Evolutionary conservation across 2,329 filamentous ascomycete species (phyloP), one percentile per base, ranked within the genome.

Genomic region (Stemphylium beticola): DNA sequence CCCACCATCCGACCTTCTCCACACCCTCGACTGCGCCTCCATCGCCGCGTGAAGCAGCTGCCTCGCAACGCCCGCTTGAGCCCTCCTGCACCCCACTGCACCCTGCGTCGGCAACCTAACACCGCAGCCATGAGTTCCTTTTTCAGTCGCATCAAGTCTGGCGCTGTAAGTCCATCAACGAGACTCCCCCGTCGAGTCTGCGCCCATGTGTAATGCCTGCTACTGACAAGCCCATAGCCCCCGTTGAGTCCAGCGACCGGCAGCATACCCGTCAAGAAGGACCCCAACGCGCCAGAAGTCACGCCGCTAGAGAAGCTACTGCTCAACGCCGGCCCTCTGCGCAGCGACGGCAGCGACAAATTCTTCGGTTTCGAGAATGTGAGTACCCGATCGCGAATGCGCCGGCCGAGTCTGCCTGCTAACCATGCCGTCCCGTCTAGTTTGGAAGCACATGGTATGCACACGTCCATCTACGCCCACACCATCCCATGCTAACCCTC

Each of bases 311-410:
- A 88, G 76, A 87, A 92, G 81, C 89, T 96, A 82, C 83, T 99
- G 29, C 89, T 91, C 76, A 89, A 92, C 75, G 87, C 91, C 55
- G 93, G 92, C 3, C 87, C 93, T 2, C 79, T 96, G 64, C 87
- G 92, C 69, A 82, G 84, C 64, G 93, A 98, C 77, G 95, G 95
- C 49, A 96, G 91, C 74, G 95, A 98, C 80, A 96, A 96, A 80
- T 99, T 96, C 80, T 98, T 96, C 78, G 95, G 95, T 14, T 89
- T 98, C 75, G 95, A 99, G 78, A 99, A 99, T 79, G 93, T 98
- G 83, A 78, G 91, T 82, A 46, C 10, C 2, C 18, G 7, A 61
- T 18, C 36, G 20, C 37, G 20, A 37, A 37, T 38, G 45, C 51
- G 36, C 33, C 36, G 45, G 51, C 37, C 39, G 32, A 57, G 45